Percentiles rank a stretch among this genome's conserved stretches.
These are phyloP conservation scores for Ogataea zsoltii DNA, from an alignment of 805 yeast genomes.

Conservation along the genomic window DNA sequence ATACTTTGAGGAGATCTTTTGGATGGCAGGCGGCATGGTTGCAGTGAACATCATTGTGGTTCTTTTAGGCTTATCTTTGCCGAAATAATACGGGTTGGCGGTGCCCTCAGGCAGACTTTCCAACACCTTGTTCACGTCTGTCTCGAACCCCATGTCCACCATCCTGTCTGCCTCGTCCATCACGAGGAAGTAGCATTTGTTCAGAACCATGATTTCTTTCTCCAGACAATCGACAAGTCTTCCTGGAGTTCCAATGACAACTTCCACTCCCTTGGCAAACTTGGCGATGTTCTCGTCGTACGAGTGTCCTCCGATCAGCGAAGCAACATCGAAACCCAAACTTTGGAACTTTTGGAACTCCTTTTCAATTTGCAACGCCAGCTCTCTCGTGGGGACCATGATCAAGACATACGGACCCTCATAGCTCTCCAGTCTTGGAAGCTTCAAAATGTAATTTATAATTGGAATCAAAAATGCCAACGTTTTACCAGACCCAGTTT, in stretches of 20 bases:
- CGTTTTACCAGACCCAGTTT: conserved; percentile 96
- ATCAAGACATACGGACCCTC: conserved; percentile 77
- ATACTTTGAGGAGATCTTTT: conserved; percentile 63
- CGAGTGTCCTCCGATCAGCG: conserved; percentile 88
- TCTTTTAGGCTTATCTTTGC: conserved; percentile 37
- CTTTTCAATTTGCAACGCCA: conserved; percentile 80
- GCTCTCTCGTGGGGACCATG: conserved; percentile 90
- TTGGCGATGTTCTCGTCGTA: conserved; percentile 69
- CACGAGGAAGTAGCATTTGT: conserved; percentile 64
- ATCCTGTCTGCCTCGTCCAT: conserved; percentile 95
- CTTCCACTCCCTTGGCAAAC: conserved; percentile 65
- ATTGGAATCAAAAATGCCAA: conserved; percentile 79
- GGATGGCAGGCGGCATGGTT: conserved; percentile 78
- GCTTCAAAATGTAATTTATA: conserved; percentile 50
- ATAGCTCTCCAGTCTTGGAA: conserved; percentile 47
- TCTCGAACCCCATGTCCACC: conserved; percentile 94
- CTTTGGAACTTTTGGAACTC: conserved; percentile 47
- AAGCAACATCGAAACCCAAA: conserved; percentile 49
- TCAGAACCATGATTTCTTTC: conserved; percentile 58
- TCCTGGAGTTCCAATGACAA: conserved; percentile 94
- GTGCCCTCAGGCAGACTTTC: conserved; percentile 51
- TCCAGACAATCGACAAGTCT: conserved; percentile 80
- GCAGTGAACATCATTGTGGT: conserved; percentile 94
- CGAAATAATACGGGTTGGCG: conserved; percentile 37
- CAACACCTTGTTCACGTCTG: conserved; percentile 65